Conservation (phyloP, 495 filamentous ascomycete genomes). For the Penicillium tannophilum region DNA sequence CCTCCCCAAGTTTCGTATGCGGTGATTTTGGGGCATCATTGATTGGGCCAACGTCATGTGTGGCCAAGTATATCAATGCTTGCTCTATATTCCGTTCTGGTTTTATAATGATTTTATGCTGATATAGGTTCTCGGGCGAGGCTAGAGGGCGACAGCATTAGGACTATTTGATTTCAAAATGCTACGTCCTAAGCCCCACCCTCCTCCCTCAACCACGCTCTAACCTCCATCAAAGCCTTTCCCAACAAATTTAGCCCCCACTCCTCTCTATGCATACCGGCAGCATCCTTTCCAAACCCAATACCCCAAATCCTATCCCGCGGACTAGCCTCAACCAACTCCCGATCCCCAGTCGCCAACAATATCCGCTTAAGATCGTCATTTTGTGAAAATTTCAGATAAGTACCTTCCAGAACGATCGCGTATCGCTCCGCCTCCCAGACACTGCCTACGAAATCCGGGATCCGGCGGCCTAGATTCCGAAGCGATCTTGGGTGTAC, state of each 20-base stretch:
- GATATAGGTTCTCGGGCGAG: no score
- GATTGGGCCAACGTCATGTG: no score
- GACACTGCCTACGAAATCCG: conserved; percentile 7
- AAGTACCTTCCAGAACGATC: conserved; percentile 9
- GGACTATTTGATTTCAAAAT: no score
- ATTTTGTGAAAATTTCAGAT: conserved; percentile 18
- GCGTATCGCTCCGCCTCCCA: conserved; percentile 9
- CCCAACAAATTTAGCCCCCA: conserved; percentile 17
- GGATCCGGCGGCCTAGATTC: conserved; percentile 10
- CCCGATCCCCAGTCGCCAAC: conserved; percentile 13
- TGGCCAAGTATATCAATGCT: no score
- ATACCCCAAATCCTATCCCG: conserved; percentile 17
- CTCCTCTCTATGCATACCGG: neutral
- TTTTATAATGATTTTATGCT: no score
- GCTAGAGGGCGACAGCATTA: no score
- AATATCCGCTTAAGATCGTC: conserved; percentile 5
- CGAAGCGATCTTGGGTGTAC: conserved; percentile 10
- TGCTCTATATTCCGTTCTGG: no score
- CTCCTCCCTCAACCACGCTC: conserved; percentile 6
- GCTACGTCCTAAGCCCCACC: no score
- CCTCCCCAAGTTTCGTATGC: no score
- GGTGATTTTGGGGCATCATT: no score
- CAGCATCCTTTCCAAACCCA: conserved; percentile 13
- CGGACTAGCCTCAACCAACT: conserved; percentile 17
- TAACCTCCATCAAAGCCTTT: conserved; percentile 10